Base-by-base conservation (phyloP, 441 rosid species). In the Pelargonium australe region DNA sequence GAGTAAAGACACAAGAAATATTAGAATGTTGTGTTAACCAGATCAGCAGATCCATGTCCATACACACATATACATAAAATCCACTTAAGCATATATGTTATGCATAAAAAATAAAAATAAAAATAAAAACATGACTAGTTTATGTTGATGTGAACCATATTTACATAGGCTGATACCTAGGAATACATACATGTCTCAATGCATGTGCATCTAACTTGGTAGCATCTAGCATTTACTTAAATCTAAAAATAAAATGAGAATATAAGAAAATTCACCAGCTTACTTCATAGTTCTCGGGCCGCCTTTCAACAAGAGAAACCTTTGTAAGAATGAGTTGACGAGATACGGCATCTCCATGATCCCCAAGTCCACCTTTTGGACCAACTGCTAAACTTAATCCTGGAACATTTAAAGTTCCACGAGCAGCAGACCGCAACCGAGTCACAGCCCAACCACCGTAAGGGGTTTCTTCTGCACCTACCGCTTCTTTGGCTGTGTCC, bases 241-340 rank as follows among this genome's bases (percentile, higher is more conserved):
- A 25, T 12, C 45, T 31, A 16, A 1, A 66, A 1, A 17, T 61
- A 31, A 16, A 70, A 66, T 69, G 75, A n/a, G 98, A 65, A 88
- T 89, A 65, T 76, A 68, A 75, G 75, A 77, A 43, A 73, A 70
- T 66, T 68, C 77, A 67, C 75, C 70, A 81, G 81, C 97, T 91
- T 91, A 96, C 99, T 91, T 96, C 99, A 84, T 92, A 96, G 90
- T 96, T 96, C 83, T 88, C 92, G 13, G 87, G 95, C 7, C 97
- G 92, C 76, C 99, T 92, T 81, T 96, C 97, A 66, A 92, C 90
- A 69, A 96, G 90, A 12, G 99, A 96, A 78, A 78, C 87, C 84
- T 86, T 89, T 40, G 99, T 88, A 77, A 96, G 89, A 78, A 91
- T 88, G 66, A 96, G 90, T 74, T 92, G 98, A 66, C 88, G 92